Base-by-base conservation (phyloP, 2,329 filamentous ascomycete genomes). In the Coleophoma crateriformis region DNA sequence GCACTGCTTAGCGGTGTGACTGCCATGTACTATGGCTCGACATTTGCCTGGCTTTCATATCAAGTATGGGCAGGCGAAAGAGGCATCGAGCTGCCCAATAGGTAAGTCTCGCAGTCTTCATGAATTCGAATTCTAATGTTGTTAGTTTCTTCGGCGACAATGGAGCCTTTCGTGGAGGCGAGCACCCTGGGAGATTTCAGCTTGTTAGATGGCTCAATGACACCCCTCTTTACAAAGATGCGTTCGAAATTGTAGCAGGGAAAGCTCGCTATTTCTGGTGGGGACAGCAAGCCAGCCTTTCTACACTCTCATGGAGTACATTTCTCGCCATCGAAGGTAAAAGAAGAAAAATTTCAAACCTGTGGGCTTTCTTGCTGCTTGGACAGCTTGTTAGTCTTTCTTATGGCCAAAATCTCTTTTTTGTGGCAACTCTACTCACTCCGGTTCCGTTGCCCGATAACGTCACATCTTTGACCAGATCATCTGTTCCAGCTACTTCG, bases 361-460 rank as follows among this genome's bases (percentile, higher is more conserved):
- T 79, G 2, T 75, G 77, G 63, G 73, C 77, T 2, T 85, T 83
- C 55, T 71, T 84, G 51, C 63, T 74, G 13, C 65, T 86, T n/a
- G 75, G 76, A 14, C 79, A 84, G 47, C 67, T 81, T 5, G 74
- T 83, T 47, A 79, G 74, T 49, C 66, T 86, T 11, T 81, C 79
- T 0, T 84, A 79, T 56, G 78, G 81, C 2, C 76, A 82, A 63
- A 84, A 81, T 56, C 65, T 86, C 32, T 86, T 86, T 67, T 82
- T 79, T 58, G 60, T 84, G 10, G 74, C 77, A 7, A 67, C 84
- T 27, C 67, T 83, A 10, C 71, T 82, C 22, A 81, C 76, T 1
- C 79, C 79, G 1, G 61, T 75, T 5, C 75, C 78, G 1, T 52
- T 78, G 11, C 62, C 65, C 11, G 51, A 61, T 4, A 61, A 64